A percentile compares a stretch with the other conserved stretches of the same genome.
These are phyloP conservation scores for Aegilops tauschii DNA, from an alignment of 176 grass and related monocot species.

Conservation along the genomic window DNA sequence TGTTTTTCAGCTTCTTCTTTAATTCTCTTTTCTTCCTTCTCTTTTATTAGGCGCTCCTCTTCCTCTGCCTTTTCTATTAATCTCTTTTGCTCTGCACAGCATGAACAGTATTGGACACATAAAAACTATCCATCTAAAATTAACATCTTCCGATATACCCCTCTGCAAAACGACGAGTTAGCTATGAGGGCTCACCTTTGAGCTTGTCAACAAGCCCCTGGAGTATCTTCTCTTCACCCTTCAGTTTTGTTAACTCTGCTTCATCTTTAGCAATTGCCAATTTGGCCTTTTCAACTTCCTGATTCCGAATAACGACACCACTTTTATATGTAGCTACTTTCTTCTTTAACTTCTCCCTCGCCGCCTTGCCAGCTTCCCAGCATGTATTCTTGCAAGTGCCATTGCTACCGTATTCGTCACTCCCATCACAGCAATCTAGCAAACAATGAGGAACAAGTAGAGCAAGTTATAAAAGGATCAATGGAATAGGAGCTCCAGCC, in stretches of 20 bases:
- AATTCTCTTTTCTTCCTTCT: constrained; percentile 84
- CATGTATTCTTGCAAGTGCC: constrained; percentile 82
- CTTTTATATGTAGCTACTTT: constrained; percentile 80
- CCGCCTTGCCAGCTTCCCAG: constrained; percentile 93
- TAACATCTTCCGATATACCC: background rate
- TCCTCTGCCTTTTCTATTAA: constrained; percentile 90
- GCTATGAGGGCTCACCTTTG: constrained; percentile 51
- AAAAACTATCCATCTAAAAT: background rate
- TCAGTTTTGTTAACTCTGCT: constrained; percentile 70
- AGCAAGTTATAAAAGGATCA: background rate
- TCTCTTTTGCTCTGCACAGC: constrained; percentile 76
- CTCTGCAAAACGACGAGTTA: background rate
- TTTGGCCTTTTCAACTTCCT: constrained; percentile 83
- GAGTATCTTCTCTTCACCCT: constrained; percentile 82
- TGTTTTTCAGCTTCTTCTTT: constrained; percentile 79
- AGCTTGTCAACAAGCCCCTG: constrained; percentile 83
- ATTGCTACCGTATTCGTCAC: constrained; percentile 84
- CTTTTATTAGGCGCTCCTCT: constrained; percentile 79
- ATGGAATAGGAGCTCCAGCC: background rate
- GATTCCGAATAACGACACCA: constrained; percentile 66
- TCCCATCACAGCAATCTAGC: constrained; percentile 97
- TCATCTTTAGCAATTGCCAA: constrained; percentile 76
- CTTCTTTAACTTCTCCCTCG: constrained; percentile 89
- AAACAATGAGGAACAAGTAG: background rate
- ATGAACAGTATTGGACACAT: constrained; percentile 1